Percentiles rank a stretch among this genome's conserved stretches.
Evolutionary conservation across 2,329 filamentous ascomycete species (phyloP).

Genomic region (Coleophoma cylindrospora): DNA sequence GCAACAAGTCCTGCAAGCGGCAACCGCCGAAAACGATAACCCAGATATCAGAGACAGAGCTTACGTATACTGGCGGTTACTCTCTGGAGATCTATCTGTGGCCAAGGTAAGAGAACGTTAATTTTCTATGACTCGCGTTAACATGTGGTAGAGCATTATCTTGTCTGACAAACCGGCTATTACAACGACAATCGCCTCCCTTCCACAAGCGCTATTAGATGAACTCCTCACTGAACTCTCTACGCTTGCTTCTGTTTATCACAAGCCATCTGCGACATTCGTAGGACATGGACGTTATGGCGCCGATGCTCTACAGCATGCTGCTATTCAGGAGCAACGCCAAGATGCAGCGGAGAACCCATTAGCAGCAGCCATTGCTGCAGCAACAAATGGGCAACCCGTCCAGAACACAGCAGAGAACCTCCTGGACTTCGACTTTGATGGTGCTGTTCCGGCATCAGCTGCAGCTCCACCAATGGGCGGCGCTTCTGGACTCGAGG

Average conservation of each 20-base stretch:
- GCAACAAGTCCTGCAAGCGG: slow-evolving; percentile 88
- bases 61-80: slow-evolving; percentile 95
- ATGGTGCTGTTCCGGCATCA: slow-evolving; percentile 87
- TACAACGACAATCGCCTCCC: slow-evolving; percentile 84
- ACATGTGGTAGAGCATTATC: slow-evolving; percentile 63
- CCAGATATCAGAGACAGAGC: slow-evolving; percentile 95
- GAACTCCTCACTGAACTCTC: slow-evolving; percentile 89
- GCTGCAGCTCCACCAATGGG: slow-evolving; percentile 58
- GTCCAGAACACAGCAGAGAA: slow-evolving; percentile 84
- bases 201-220: slow-evolving; percentile 79
- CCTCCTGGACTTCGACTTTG: slow-evolving; percentile 92
- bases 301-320: slow-evolving; percentile 88
- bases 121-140: slow-evolving; percentile 11
- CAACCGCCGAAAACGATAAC: slow-evolving; percentile 94
- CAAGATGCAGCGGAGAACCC: slow-evolving; percentile 92
- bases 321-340: slow-evolving; percentile 92
- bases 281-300: slow-evolving; percentile 92
- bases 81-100: slow-evolving; percentile 86
- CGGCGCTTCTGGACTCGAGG: slow-evolving; percentile 44
- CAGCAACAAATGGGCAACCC: slow-evolving; percentile 51
- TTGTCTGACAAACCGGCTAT: slow-evolving; percentile 94
- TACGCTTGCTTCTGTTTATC: slow-evolving; percentile 93
- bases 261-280: slow-evolving; percentile 98
- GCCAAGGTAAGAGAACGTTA: slow-evolving; percentile 62
- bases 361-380: slow-evolving; percentile 77